phyloP scores from a whole-genome alignment of 225 moss, liverwort and hornwort species.

The Bryoerythrophyllum caledonicum region DNA sequence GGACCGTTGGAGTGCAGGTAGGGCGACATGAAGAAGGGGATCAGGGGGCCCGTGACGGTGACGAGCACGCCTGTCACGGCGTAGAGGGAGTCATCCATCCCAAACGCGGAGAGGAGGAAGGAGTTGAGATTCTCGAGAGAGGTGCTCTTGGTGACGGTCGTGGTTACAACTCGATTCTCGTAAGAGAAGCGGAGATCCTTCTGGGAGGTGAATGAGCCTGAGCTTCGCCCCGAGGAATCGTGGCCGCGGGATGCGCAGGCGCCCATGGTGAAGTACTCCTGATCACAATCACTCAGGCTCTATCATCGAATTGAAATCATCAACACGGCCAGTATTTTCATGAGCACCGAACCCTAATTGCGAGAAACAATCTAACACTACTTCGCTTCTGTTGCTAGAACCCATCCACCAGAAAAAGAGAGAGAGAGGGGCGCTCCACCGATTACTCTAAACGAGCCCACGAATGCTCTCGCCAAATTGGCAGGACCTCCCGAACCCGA shows the following conservation, averaged over 20 bases:
- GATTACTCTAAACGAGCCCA: too few relatives aligned
- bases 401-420: too few relatives aligned
- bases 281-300: neutral
- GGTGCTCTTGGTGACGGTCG: constrained; percentile 23
- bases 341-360: neutral
- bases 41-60: constrained; percentile 45
- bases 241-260: constrained; percentile 38
- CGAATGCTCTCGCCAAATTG: too few relatives aligned
- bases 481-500: too few relatives aligned
- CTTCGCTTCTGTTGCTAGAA: too few relatives aligned
- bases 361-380: too few relatives aligned
- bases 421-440: too few relatives aligned
- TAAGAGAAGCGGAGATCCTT: constrained; percentile 40
- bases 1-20: constrained; percentile 35
- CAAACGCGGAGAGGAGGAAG: constrained; percentile 30
- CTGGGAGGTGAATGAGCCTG: constrained; percentile 14
- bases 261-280: constrained; percentile 30
- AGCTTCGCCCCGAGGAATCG: neutral
- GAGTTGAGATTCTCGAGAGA: constrained; percentile 30
- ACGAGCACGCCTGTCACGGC: constrained; percentile 39
- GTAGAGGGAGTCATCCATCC: constrained; percentile 23
- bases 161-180: constrained; percentile 23
- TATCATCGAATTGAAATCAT: constrained; percentile 3
- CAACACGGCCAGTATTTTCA: neutral
- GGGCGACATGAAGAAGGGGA: constrained; percentile 55